Base-by-base conservation (phyloP, 2,329 filamentous ascomycete genomes). In the Helminthosporium solani region DNA sequence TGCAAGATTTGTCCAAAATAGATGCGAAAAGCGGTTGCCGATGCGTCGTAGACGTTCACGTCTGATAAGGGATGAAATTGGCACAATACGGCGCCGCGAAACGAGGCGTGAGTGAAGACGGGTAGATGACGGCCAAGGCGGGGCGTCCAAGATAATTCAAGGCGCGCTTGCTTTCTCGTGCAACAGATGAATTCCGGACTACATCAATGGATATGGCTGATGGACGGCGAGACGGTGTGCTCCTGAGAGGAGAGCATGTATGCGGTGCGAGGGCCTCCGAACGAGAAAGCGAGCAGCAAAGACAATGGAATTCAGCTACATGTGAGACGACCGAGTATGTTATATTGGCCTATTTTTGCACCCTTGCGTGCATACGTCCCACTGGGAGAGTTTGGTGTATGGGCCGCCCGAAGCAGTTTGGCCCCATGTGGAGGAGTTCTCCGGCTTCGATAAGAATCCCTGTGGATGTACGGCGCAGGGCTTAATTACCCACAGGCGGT, bases 361-460 rank as follows among this genome's bases (percentile, higher is more conserved):
- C 53, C 58, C 61, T 56, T 55, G 55, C 46, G 49, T 53, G 57
- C 53, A 57, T 43, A 44, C 39, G 41, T 62, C 58, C 58, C 56
- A 58, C 53, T 48, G 46, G 46, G 50, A 45, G 54, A 54, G 54
- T 57, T 55, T 48, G 55, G 54, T 58, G 62, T 58, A 54, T 44
- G 51, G 44, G 55, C 52, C 19, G 40, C 54, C 54, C 39, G 36
- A 53, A 60, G 52, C 23, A 53, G 56, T 47, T 37, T 57, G 57
- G 53, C 14, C 52, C 46, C 50, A 55, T 54, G 52, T 50, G 50
- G 49, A 53, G 38, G 48, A 56, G 56, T 53, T 50, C 51, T n/a
- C 58, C 47, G 54, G 49, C 40, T 57, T 33, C 58, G 65, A 68
- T 69, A 69, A 69, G 65, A 47, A 60, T 50, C 52, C 57, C 46